Evolutionary conservation across 2,329 filamentous ascomycete genomes (phyloP).

Genomic region (Pestalotiopsis sp.): DNA sequence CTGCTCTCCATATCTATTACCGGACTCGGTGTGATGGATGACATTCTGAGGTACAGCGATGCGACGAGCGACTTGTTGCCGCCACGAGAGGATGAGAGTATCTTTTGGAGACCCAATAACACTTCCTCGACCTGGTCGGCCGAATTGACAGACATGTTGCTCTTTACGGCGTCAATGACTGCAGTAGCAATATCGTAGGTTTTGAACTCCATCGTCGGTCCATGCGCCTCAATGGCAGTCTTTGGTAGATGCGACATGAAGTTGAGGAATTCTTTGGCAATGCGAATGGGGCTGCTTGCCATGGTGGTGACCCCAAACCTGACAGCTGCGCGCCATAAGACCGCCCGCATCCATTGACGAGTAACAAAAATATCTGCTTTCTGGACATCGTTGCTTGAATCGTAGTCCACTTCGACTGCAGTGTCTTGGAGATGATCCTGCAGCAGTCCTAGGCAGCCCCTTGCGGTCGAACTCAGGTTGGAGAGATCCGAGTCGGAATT

Average conservation of each 20-base stretch:
- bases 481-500: conserved; percentile 36
- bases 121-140: conserved; percentile 35
- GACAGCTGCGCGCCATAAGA: conserved; percentile 46
- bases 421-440: conserved; percentile 46
- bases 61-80: conserved; percentile 43
- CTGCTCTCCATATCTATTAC: not conserved
- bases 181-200: conserved; percentile 49
- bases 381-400: conserved; percentile 49
- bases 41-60: conserved; percentile 18
- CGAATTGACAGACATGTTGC: conserved; percentile 21
- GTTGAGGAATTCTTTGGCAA: conserved; percentile 47
- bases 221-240: conserved; percentile 51
- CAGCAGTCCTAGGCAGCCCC: conserved; percentile 37
- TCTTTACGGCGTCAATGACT: conserved; percentile 41
- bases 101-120: conserved; percentile 38
- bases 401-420: conserved; percentile 37
- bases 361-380: conserved; percentile 52
- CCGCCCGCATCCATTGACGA: conserved; percentile 52
- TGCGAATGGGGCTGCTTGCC: conserved; percentile 41
- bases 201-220: conserved; percentile 50
- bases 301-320: conserved; percentile 29
- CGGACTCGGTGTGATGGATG: conserved; percentile 5
- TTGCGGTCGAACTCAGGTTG: conserved; percentile 30
- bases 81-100: conserved; percentile 44
- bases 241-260: conserved; percentile 45